A percentile compares a stretch with the other conserved stretches of the same genome.
Evolutionary conservation across 768 basidiomycete genomes (phyloP).

Genomic region (Pisolithus microcarpus): DNA sequence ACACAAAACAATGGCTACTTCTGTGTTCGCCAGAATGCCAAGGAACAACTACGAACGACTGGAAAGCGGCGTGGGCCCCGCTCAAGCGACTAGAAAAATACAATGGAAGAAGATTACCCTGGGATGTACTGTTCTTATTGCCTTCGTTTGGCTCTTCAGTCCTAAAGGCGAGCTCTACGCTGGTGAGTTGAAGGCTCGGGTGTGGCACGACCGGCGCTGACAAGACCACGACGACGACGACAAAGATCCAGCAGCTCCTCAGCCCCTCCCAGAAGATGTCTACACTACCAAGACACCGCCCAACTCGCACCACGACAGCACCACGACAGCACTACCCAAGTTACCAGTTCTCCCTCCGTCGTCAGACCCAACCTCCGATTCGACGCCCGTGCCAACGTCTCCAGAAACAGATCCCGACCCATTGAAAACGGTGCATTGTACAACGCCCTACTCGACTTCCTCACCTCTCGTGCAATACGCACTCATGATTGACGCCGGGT

Average conservation of each 20-base stretch:
- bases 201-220: not conserved
- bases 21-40: conserved; percentile 27
- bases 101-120: conserved; percentile 65
- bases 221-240: not conserved
- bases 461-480: conserved; percentile 79
- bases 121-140: conserved; percentile 48
- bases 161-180: conserved; percentile 29
- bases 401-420: conserved; percentile 73
- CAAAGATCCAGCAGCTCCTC: conserved; percentile 8
- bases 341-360: not conserved
- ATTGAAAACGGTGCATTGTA: conserved; percentile 66
- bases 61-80: conserved; percentile 53
- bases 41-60: conserved; percentile 49
- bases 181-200: conserved; percentile 12
- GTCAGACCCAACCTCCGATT: not conserved
- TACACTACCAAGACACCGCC: conserved; percentile 14
- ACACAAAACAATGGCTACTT: conserved; percentile 2
- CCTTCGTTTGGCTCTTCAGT: conserved; percentile 60
- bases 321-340: not conserved
- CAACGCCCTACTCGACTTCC: conserved; percentile 39
- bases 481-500: conserved; percentile 97
- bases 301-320: conserved; percentile 3
- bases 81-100: conserved; percentile 28
- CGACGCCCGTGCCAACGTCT: conserved; percentile 36
- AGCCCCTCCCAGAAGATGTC: conserved; percentile 15